Percentiles rank a stretch among this genome's conserved stretches.
These are phyloP conservation scores for Themeda triandra DNA, from an alignment of 176 grass and related monocot species.

Conservation along the genomic window DNA sequence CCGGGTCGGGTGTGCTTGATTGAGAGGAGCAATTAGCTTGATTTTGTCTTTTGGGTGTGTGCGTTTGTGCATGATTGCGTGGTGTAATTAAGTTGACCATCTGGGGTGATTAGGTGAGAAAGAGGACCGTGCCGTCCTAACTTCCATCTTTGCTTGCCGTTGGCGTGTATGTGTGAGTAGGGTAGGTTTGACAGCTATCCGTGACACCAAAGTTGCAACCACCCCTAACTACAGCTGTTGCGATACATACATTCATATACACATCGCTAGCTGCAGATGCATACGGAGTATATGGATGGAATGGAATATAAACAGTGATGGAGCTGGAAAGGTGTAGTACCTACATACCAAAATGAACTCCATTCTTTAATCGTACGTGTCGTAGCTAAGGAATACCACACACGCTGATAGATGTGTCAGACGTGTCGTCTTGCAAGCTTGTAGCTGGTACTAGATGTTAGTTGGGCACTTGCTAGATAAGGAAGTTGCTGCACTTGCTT, in stretches of 20 bases:
- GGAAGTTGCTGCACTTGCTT: not conserved
- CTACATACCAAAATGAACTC: not conserved
- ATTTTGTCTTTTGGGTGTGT: not conserved
- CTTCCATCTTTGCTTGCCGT: not conserved
- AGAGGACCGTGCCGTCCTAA: not conserved
- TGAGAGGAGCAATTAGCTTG: not conserved
- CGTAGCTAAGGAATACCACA: not conserved
- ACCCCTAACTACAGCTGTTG: not conserved
- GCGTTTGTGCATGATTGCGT: not conserved
- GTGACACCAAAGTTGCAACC: conserved; percentile 35
- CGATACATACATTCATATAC: not conserved
- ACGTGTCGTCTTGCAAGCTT: not conserved
- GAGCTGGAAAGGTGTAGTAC: not conserved
- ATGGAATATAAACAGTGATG: not conserved
- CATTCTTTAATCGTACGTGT: too few species aligned
- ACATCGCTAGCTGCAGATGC: not conserved
- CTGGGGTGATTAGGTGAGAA: not conserved
- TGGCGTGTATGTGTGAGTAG: not conserved
- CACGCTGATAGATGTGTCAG: not conserved
- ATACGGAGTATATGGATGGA: too few species aligned
- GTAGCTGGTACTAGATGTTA: not conserved
- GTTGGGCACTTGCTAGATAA: not conserved
- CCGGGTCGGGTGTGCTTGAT: not conserved
- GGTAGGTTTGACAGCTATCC: conserved; percentile 33
- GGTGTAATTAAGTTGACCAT: conserved; percentile 13